A percentile compares a stretch with the other conserved stretches of the same genome.
These are phyloP conservation scores for Rhipidocladum racemiflorum DNA, from an alignment of 176 grass and related monocot species.

Conservation along the genomic window DNA sequence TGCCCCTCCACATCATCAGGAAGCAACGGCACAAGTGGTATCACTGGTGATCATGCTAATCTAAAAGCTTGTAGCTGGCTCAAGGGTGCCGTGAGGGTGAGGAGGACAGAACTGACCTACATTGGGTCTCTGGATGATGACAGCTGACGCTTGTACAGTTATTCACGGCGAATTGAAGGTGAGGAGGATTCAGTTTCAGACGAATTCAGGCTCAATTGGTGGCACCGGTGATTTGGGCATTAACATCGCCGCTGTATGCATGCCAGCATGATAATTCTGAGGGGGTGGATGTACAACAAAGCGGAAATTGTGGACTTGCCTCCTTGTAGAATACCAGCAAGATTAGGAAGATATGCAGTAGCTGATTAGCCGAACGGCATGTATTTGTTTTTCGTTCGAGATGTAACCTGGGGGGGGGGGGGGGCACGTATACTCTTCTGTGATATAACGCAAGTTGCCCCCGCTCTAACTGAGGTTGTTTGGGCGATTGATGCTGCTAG, in stretches of 20 bases:
- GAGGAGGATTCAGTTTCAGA: not conserved
- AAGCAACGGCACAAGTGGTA: slow-evolving; percentile 39
- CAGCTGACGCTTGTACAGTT: slow-evolving; percentile 58
- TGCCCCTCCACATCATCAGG: slow-evolving; percentile 47
- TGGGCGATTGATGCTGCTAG: not conserved
- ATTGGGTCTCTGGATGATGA: slow-evolving; percentile 94
- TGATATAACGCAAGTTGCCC: not conserved
- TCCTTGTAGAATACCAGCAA: slow-evolving; percentile 30
- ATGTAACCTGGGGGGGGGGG: not conserved
- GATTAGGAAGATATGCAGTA: slow-evolving; percentile 19
- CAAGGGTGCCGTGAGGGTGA: slow-evolving; percentile 89
- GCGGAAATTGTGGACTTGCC: not conserved
- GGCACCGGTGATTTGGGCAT: not conserved
- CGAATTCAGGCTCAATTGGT: not conserved
- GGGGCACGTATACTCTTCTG: not conserved
- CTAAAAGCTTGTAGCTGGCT: slow-evolving; percentile 90
- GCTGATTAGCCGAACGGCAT: not conserved
- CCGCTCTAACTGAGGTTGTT: not conserved
- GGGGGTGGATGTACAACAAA: slow-evolving; percentile 18
- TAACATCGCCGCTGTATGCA: not conserved
- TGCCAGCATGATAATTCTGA: not conserved
- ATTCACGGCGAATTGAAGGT: not conserved
- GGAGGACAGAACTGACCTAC: slow-evolving; percentile 86
- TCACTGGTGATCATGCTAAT: slow-evolving; percentile 64
- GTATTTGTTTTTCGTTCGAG: slow-evolving; percentile 8